Evolutionary conservation across 2,329 filamentous ascomycete species (phyloP).

Genomic region (Talaromyces sp.): DNA sequence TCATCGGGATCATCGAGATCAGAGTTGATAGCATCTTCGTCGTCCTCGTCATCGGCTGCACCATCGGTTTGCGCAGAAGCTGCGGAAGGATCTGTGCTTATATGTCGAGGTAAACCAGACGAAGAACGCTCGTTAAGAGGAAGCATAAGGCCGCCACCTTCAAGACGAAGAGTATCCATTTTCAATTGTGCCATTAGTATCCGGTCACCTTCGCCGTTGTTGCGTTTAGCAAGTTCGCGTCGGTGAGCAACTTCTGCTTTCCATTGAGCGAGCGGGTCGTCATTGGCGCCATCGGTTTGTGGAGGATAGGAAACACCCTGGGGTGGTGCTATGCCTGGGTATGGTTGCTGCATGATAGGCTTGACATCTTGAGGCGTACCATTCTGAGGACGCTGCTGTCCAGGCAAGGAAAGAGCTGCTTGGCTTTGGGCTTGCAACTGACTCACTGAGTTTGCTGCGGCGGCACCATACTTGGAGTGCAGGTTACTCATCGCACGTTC

Average conservation of each 20-base stretch:
- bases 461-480: constrained; percentile 48
- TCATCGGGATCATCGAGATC: constrained; percentile 96
- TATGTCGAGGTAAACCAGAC: background rate
- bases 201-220: constrained; percentile 39
- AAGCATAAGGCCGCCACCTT: constrained; percentile 48
- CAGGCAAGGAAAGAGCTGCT: constrained; percentile 36
- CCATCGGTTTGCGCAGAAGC: constrained; percentile 56
- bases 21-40: constrained; percentile 97
- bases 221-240: constrained; percentile 39
- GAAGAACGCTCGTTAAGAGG: constrained; percentile 40
- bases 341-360: constrained; percentile 34
- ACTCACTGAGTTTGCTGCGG: constrained; percentile 44
- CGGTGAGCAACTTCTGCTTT: constrained; percentile 47
- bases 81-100: constrained; percentile 17
- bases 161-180: constrained; percentile 42
- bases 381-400: constrained; percentile 35
- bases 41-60: constrained; percentile 54
- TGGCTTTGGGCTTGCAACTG: constrained; percentile 46
- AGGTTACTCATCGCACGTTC: constrained; percentile 55
- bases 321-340: constrained; percentile 40
- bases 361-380: constrained; percentile 45
- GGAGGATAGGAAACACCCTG: constrained; percentile 48
- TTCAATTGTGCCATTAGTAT: constrained; percentile 45
- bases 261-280: constrained; percentile 55
- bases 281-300: constrained; percentile 73